Base-by-base conservation (phyloP, 2,329 filamentous ascomycete species). In the Dothistroma pini region DNA sequence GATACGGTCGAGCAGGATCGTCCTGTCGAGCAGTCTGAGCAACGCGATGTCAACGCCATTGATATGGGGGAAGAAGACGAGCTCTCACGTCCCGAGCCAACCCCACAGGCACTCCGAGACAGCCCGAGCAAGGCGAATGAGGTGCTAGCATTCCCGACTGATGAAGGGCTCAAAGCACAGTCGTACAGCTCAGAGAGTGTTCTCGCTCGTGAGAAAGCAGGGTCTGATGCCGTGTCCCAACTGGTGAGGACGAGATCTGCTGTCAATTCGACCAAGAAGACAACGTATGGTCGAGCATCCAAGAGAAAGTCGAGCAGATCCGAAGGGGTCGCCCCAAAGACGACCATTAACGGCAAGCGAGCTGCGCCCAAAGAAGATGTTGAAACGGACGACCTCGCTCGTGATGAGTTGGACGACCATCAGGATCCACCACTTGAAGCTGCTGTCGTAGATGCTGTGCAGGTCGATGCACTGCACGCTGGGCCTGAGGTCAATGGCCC, bases 141-240 rank as follows among this genome's bases (percentile, higher is more conserved):
- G 60, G 59, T 64, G 19, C 66, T 60, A 6, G 22, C 47, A 6
- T 55, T 48, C 6, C 56, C 67, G 16, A 66, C 60, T 4, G 55
- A 65, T 8, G 47, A 63, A 9, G 55, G 60, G 10, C 58, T 53
- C 9, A 61, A 63, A n/a, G 16, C 65, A 54, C 56, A 66, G 51
- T 14, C 35, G 34, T 59, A 21, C 58, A 54, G 66, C 53, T 58
- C 69, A 63, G 63, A 69, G 49, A 70, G 70, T 58, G 60, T 68
- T 35, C 70, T 68, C 44, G 65, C 67, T 56, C 72, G 70, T 16
- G 77, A 78, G 60, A 55, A 72, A 48, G 70, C 72, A 47, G 75
- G 75, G 21, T 71, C 72, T 21, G 63, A 67, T 57, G 72, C 75
- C 47, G 74, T 72, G 16, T 71, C 68, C 21, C 70, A 72, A 44